Evolutionary conservation across 1,284 basidiomycete genomes (phyloP).

Genomic region (Rhodotorula sp.): DNA sequence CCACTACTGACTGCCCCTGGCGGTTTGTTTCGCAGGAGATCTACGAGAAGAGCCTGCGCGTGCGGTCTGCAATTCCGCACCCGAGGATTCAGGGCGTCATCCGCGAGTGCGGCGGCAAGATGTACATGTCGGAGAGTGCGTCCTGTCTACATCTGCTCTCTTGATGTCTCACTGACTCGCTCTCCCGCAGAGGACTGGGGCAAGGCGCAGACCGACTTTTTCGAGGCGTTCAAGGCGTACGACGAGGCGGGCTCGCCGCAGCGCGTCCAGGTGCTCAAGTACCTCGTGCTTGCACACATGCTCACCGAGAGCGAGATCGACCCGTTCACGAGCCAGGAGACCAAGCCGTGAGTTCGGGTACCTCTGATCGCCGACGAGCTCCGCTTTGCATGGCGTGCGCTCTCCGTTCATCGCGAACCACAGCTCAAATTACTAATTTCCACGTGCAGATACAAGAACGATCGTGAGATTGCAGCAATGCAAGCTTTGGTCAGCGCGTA

Average conservation of each 20-base stretch:
- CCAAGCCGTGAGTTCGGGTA: slow-evolving; percentile 73
- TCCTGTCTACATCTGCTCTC: slow-evolving; percentile 28
- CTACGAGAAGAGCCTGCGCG: slow-evolving; percentile 88
- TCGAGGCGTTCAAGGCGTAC: slow-evolving; percentile 97
- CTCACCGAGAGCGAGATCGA: slow-evolving; percentile 97
- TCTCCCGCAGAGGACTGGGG: slow-evolving; percentile 79
- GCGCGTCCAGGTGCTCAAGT: slow-evolving; percentile 96
- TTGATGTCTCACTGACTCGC: not conserved
- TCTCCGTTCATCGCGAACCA: slow-evolving; percentile 8
- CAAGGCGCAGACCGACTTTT: slow-evolving; percentile 94
- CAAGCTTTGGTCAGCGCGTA: slow-evolving; percentile 95
- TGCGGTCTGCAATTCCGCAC: slow-evolving; percentile 96
- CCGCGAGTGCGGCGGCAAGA: slow-evolving; percentile 98
- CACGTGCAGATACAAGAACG: slow-evolving; percentile 80
- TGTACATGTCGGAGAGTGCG: slow-evolving; percentile 99
- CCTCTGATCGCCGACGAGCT: too few species aligned
- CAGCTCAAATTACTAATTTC: not conserved
- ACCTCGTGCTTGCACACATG: slow-evolving; percentile 97
- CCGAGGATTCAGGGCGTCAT: slow-evolving; percentile 99
- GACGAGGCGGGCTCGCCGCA: slow-evolving; percentile 97
- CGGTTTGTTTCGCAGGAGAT: slow-evolving; percentile 67
- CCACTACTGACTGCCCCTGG: not conserved
- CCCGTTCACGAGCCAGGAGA: slow-evolving; percentile 99
- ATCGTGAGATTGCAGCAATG: slow-evolving; percentile 97
- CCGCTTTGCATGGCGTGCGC: not conserved